Conservation (phyloP, 1,284 basidiomycete genomes). For the Trametes sp. region DNA sequence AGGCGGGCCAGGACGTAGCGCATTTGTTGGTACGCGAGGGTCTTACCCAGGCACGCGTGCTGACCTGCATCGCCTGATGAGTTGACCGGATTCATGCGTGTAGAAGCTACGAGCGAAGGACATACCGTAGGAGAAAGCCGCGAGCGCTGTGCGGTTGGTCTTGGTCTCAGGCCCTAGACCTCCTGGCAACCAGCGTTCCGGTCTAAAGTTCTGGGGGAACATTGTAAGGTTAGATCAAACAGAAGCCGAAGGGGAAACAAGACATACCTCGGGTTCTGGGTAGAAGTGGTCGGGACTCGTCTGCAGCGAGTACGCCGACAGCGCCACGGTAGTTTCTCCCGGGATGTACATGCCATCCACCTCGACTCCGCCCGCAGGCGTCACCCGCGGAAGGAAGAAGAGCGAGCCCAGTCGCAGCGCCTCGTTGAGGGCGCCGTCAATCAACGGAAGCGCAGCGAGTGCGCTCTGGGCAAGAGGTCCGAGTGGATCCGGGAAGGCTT, state of each 20-base stretch:
- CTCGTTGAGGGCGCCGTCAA: slow-evolving; percentile 39
- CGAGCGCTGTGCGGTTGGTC: slow-evolving; percentile 26
- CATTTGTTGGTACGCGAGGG: slow-evolving; percentile 37
- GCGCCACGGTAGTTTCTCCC: slow-evolving; percentile 35
- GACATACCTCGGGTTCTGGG: slow-evolving; percentile 30
- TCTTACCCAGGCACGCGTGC: slow-evolving; percentile 35
- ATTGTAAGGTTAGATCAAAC: too few species aligned
- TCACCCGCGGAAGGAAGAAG: slow-evolving; percentile 35
- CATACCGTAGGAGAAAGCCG: slow-evolving; percentile 35
- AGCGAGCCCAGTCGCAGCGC: slow-evolving; percentile 34
- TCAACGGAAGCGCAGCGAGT: slow-evolving; percentile 31
- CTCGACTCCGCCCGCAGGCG: slow-evolving; percentile 28
- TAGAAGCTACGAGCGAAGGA: too few species aligned
- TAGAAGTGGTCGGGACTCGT: slow-evolving; percentile 34
- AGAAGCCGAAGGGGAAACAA: too few species aligned
- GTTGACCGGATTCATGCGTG: too few species aligned
- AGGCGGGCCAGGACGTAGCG: slow-evolving; percentile 30
- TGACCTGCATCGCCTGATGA: too few species aligned
- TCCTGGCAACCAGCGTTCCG: slow-evolving; percentile 36
- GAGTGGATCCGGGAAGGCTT: slow-evolving; percentile 26
- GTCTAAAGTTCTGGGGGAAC: slow-evolving; percentile 32
- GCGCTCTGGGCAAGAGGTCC: slow-evolving; percentile 22
- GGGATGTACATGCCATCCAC: slow-evolving; percentile 37
- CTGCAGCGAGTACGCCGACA: slow-evolving; percentile 37
- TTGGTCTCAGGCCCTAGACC: slow-evolving; percentile 26